These are phyloP conservation scores for Aspergillus sp. DNA, from an alignment of 2,329 filamentous ascomycete genomes.

Conservation along the genomic window DNA sequence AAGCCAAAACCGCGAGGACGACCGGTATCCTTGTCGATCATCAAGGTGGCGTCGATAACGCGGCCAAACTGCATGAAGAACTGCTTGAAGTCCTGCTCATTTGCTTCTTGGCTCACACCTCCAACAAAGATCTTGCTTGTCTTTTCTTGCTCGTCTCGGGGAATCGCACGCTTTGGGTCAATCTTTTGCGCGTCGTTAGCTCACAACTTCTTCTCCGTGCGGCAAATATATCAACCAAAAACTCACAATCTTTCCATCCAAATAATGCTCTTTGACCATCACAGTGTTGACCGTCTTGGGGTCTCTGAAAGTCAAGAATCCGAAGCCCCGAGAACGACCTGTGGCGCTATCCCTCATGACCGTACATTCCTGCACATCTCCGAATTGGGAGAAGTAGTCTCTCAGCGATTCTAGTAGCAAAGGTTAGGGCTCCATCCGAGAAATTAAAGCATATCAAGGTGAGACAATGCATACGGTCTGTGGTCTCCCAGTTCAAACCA, in stretches of 20 bases:
- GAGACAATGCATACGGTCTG: constrained; percentile 65
- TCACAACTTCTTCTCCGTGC: constrained; percentile 2
- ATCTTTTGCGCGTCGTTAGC: constrained; percentile 54
- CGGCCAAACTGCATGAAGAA: constrained; percentile 96
- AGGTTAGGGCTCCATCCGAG: constrained; percentile 18
- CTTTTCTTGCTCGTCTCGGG: constrained; percentile 93
- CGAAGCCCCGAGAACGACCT: constrained; percentile 88
- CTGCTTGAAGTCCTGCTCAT: constrained; percentile 88
- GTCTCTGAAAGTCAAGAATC: constrained; percentile 95
- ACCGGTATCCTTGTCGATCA: constrained; percentile 99
- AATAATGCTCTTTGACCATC: constrained; percentile 98
- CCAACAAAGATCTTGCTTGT: constrained; percentile 99
- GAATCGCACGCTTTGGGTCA: constrained; percentile 94
- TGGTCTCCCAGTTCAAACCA: constrained; percentile 97
- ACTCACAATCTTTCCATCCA: constrained; percentile 95
- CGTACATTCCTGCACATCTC: constrained; percentile 93
- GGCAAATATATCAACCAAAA: constrained; percentile 4
- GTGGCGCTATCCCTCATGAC: constrained; percentile 98
- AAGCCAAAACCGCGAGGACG: constrained; percentile 93
- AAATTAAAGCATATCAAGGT: constrained; percentile 1
- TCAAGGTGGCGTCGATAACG: constrained; percentile 92
- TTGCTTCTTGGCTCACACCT: constrained; percentile 93
- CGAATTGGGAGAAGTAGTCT: constrained; percentile 96
- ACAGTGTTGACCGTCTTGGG: constrained; percentile 97
- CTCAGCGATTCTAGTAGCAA: constrained; percentile 70